Conservation (phyloP, 805 yeast genomes). For the Torulaspora indica region DNA sequence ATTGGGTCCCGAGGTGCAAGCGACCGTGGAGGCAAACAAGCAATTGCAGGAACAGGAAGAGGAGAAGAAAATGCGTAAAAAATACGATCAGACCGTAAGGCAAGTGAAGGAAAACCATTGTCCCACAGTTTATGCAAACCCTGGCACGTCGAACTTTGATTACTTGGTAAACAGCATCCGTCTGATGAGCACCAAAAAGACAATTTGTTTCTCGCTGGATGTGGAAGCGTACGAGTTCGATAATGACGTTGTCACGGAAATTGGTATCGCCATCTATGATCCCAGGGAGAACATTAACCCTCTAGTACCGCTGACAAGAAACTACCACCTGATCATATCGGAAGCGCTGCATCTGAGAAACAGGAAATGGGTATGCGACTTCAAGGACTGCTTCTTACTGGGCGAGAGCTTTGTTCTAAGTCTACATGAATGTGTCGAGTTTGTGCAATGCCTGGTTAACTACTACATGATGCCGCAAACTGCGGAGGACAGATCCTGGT, state of each 20-base stretch:
- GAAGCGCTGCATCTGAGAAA: conserved; percentile 45
- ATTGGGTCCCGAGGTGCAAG: not conserved
- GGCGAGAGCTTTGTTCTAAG: conserved; percentile 46
- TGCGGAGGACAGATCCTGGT: conserved; percentile 26
- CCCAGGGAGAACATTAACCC: conserved; percentile 44
- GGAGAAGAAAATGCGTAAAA: conserved; percentile 7
- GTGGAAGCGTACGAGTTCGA: conserved; percentile 53
- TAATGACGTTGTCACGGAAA: conserved; percentile 45
- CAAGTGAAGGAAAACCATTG: conserved; percentile 20
- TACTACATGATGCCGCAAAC: conserved; percentile 39
- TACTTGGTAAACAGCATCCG: conserved; percentile 24
- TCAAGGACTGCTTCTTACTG: conserved; percentile 46
- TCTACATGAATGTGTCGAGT: conserved; percentile 35
- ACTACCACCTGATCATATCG: conserved; percentile 42
- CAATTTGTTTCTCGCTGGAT: conserved; percentile 47
- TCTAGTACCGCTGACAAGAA: conserved; percentile 40
- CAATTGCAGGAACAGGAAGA: conserved; percentile 2
- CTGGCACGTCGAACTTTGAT: conserved; percentile 20
- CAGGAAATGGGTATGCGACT: conserved; percentile 52
- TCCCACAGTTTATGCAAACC: conserved; percentile 25
- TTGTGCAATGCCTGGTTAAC: conserved; percentile 43
- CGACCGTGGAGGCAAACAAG: not conserved
- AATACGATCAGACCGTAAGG: conserved; percentile 14
- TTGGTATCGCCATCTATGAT: conserved; percentile 54
- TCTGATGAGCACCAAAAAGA: conserved; percentile 21